These are phyloP conservation scores for Phaffomyces thermotolerans DNA, from an alignment of 805 yeast species.

Conservation along the genomic window DNA sequence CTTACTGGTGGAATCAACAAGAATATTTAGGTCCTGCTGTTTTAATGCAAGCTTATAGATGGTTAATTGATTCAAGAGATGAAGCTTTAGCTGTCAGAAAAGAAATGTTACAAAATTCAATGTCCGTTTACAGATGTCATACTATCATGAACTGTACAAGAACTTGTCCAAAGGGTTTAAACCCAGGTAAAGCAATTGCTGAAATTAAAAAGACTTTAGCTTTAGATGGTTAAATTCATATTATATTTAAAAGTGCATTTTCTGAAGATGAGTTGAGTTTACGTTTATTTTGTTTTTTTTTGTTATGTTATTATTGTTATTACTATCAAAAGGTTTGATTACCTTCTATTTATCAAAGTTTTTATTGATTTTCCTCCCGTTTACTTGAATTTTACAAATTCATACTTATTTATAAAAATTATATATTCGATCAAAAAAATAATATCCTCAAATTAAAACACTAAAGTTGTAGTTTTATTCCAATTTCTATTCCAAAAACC, in stretches of 20 bases:
- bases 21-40: conserved; percentile 99
- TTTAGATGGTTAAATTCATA: not conserved
- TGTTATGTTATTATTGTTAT: not conserved
- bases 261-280: not conserved
- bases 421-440: conserved; percentile 1
- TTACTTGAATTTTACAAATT: not conserved
- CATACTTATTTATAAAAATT: conserved; percentile 1
- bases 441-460: too few relatives aligned
- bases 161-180: conserved; percentile 97
- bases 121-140: conserved; percentile 98
- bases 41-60: conserved; percentile 97
- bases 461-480: too few relatives aligned
- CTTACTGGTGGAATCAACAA: conserved; percentile 99
- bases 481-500: too few relatives aligned
- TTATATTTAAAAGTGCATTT: not conserved
- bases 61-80: conserved; percentile 97
- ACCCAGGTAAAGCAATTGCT: conserved; percentile 97
- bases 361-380: not conserved
- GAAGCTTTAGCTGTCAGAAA: conserved; percentile 77
- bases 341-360: conserved; percentile 1
- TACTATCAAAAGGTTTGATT: not conserved
- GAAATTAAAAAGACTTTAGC: conserved; percentile 93
- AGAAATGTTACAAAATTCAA: conserved; percentile 88
- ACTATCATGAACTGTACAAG: conserved; percentile 98
- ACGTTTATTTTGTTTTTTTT: not conserved